Percentiles rank a stretch among this genome's conserved stretches.
phyloP scores from a whole-genome alignment of 1,284 basidiomycete species.

The Trametes polyzona region DNA sequence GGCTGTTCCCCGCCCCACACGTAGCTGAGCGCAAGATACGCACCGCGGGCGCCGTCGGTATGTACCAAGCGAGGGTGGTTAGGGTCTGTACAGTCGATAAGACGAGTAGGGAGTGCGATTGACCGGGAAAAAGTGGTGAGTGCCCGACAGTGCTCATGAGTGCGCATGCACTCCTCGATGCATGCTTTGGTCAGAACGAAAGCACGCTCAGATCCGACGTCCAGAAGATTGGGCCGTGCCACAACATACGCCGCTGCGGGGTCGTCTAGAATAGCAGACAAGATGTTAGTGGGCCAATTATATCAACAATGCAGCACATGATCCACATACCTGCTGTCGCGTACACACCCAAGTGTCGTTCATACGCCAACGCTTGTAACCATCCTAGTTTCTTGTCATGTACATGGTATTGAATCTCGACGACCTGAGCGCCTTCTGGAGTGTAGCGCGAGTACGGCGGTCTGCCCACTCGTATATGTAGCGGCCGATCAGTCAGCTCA shows the following conservation, averaged over 20 bases:
- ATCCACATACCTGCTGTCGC: no score
- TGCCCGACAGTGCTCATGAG: not conserved
- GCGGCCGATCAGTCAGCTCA: no score
- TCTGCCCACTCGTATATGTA: no score
- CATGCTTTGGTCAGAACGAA: not conserved
- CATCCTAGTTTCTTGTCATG: no score
- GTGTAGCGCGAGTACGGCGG: no score
- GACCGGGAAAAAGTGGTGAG: not conserved
- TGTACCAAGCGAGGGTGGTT: not conserved
- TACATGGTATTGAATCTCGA: no score
- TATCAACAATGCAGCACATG: no score
- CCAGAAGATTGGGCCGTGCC: not conserved
- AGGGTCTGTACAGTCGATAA: constrained; percentile 14
- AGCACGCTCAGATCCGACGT: not conserved
- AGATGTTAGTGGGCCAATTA: no score
- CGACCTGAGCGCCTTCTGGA: no score
- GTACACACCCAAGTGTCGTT: no score
- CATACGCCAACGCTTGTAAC: no score
- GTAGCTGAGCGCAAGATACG: constrained; percentile 17
- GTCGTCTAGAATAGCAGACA: constrained; percentile 3
- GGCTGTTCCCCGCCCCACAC: constrained; percentile 18
- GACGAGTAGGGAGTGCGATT: constrained; percentile 6
- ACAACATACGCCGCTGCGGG: constrained; percentile 5
- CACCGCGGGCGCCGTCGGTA: not conserved
- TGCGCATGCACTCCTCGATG: not conserved